Evolutionary conservation across 495 filamentous ascomycete genomes (phyloP), one percentile per base, ranked within the genome.

Genomic region (Penicillium canescens): DNA sequence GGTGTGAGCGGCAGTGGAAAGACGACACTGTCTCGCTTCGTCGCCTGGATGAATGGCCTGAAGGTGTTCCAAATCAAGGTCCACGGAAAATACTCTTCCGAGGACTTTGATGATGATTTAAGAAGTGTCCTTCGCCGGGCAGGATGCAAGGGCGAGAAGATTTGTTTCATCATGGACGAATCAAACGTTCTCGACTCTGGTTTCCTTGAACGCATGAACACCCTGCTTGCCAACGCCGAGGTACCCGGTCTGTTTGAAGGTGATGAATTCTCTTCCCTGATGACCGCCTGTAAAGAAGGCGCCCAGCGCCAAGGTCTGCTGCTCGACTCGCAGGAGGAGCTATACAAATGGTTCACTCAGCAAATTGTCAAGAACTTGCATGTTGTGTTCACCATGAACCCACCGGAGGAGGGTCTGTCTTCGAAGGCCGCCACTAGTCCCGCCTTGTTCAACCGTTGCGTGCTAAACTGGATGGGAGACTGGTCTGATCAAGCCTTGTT

Each of bases 151-250:
- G 94, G 94, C 33, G 94, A 99, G 68, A 99, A 97, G 78, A 95
- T 99, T 37, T 98, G 95, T 76, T 99, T 99, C 75, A 95, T 99
- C 73, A 96, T 99, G 94, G 94, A 99, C 61, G 94, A 99, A 77
- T 88, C 92, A 6, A 99, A 99, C 63, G 94, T 99, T 16, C 82
- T 99, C 3, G 94, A 99, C 64, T 99, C 94, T 13, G 94, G 93
- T 34, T 99, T 99, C 84, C 70, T 99, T 56, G 94, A 99, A 69
- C 86, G 95, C 53, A 99, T 99, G 94, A 99, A 99, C 58, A 99
- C 94, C 1, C 78, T 99, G 20, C 84, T 99, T 48, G 94, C 94
- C 51, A 99, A 99, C 66, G 94, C 94, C 20, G 94, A 99, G 75
- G 92, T 99, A 37, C 94, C 94, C 18, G 94, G 94, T 71, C 81